Base-by-base conservation (phyloP, 306 rosid species). In the Corylus heterophylla region DNA sequence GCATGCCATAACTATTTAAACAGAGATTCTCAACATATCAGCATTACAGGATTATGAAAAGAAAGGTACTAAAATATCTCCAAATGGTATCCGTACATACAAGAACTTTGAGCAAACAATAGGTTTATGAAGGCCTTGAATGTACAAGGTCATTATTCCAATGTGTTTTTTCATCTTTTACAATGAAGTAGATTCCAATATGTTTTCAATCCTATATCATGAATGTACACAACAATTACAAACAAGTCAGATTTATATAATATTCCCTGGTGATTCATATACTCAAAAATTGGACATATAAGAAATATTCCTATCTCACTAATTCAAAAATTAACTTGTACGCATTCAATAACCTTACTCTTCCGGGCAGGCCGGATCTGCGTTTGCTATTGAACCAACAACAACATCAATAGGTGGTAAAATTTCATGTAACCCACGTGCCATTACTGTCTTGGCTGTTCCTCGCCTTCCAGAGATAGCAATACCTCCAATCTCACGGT, bases 401-500 rank as follows among this genome's bases (percentile, higher is more conserved):
- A 92, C 97, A 12, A 89, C 93, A 72, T 94, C 98, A 77, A 94
- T 94, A 69, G 98, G 98, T 49, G 98, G 98, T 44, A 94, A 89
- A 76, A 94, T 85, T 4, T 88, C 98, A 74, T 92, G 97, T 82
- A 94, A 84, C 27, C 98, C 98, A 3, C 98, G 94, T 12, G 97
- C 97, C 98, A 94, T 92, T 50, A 91, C 88, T 27, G 98, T 94
- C 83, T 94, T 94, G 75, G 97, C 97, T 74, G 98, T 92, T 83
- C 97, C 98, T 67, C 98, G 85, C 87, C 56, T 91, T 83, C 97
- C 98, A 12, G 93, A 90, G 82, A 95, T 92, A 54, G 97, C 98
- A 85, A 91, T 91, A 66, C 98, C 98, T 78, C 98, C 97, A 75
- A 95, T 88, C 72, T 86, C 89, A 68, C 92, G 89, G 85, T 95